Evolutionary conservation across 495 filamentous ascomycete genomes (phyloP).

Genomic region (Venustampulla echinocandica): DNA sequence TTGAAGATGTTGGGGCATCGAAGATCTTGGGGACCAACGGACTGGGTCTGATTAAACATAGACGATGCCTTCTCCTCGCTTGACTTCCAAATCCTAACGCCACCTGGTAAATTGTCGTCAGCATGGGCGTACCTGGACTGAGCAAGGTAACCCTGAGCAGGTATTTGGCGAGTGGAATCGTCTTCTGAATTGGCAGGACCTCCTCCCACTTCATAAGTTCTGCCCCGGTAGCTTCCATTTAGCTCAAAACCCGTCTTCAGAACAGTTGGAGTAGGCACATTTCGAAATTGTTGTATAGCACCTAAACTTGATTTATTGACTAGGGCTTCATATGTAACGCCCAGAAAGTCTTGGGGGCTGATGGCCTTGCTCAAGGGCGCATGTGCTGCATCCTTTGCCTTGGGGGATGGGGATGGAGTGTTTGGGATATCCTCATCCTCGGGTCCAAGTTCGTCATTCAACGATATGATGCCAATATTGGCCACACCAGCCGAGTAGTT

Average conservation of each 20-base stretch:
- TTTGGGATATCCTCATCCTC: too few species aligned
- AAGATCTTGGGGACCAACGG: background rate
- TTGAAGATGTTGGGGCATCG: conserved; percentile 13
- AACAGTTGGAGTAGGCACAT: conserved; percentile 1
- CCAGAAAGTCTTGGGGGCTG: background rate
- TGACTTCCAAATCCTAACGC: background rate
- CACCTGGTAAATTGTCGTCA: background rate
- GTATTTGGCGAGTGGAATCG: background rate
- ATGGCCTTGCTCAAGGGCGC: too few species aligned
- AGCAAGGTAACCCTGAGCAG: background rate
- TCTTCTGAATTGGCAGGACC: too few species aligned
- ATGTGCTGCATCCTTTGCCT: too few species aligned
- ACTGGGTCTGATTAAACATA: background rate
- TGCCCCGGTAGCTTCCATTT: too few species aligned
- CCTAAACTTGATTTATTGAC: background rate
- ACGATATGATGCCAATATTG: too few species aligned
- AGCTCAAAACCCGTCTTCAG: conserved; percentile 2
- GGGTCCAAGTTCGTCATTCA: too few species aligned
- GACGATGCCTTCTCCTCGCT: background rate
- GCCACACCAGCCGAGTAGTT: too few species aligned
- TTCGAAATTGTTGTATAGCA: background rate
- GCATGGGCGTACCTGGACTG: background rate
- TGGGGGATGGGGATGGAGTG: too few species aligned
- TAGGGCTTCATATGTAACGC: background rate
- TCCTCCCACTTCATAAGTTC: too few species aligned